Percentiles rank a stretch among this genome's conserved stretches.
phyloP scores from a whole-genome alignment of 1,284 basidiomycete species.

The Limonomyces culmigenus region DNA sequence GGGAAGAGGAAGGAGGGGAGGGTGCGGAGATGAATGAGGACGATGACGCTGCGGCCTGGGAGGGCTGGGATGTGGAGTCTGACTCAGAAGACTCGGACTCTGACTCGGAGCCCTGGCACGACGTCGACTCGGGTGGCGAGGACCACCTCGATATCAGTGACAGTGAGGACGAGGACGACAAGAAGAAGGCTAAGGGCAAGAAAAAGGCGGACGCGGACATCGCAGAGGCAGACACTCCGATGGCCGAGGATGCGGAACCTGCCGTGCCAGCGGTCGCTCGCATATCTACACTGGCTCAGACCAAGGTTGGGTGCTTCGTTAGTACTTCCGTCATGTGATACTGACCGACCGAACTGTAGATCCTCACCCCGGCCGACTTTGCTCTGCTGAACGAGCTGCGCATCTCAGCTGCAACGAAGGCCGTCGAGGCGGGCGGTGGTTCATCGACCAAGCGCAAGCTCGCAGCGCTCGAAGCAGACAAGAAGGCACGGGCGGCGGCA shows the following conservation, averaged over 20 bases:
- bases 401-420: slow-evolving; percentile 63
- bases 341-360: slow-evolving; percentile 28
- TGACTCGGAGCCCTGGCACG: slow-evolving; percentile 69
- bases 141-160: slow-evolving; percentile 68
- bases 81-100: slow-evolving; percentile 48
- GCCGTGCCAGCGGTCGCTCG: slow-evolving; percentile 13
- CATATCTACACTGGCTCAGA: slow-evolving; percentile 55
- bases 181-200: slow-evolving; percentile 10
- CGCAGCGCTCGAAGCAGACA: slow-evolving; percentile 55
- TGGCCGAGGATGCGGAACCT: slow-evolving; percentile 13
- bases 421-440: slow-evolving; percentile 57
- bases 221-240: slow-evolving; percentile 16
- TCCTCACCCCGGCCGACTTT: slow-evolving; percentile 96
- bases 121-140: slow-evolving; percentile 63
- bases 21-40: slow-evolving; percentile 31
- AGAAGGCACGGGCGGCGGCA: slow-evolving; percentile 27
- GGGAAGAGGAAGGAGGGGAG: slow-evolving; percentile 44
- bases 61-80: slow-evolving; percentile 81
- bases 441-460: slow-evolving; percentile 79
- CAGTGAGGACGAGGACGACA: slow-evolving; percentile 63
- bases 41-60: slow-evolving; percentile 68
- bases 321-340: not conserved
- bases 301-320: slow-evolving; percentile 36
- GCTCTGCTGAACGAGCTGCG: slow-evolving; percentile 84
- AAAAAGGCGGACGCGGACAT: slow-evolving; percentile 19